phyloP scores from a whole-genome alignment of 192 early-diverging fungal genomes.

The Backusella luteola region DNA sequence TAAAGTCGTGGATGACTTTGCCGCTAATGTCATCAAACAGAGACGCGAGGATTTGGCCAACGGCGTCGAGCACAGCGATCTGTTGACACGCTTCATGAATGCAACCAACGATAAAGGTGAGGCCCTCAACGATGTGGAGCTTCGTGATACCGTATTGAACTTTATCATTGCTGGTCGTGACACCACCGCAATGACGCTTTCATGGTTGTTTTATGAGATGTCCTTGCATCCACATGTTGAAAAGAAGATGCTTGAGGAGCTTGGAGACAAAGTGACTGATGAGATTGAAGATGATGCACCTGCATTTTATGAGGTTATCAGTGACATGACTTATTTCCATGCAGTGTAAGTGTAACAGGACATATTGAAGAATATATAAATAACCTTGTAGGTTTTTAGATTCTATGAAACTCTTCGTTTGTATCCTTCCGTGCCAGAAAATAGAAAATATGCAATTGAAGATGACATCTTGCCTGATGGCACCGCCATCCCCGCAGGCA shows the following conservation, averaged over 20 bases:
- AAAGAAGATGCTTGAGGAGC: constrained; percentile 42
- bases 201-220: constrained; percentile 45
- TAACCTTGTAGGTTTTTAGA: neutral
- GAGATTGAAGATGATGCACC: constrained; percentile 16
- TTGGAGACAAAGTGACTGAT: constrained; percentile 20
- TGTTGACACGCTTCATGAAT: no score
- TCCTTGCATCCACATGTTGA: constrained; percentile 37
- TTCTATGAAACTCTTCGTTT: no score
- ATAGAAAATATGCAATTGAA: constrained; percentile 48
- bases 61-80: no score
- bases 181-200: no score
- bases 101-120: no score
- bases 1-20: no score
- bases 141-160: no score
- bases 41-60: no score
- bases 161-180: no score
- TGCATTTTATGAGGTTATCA: constrained; percentile 23
- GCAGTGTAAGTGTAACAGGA: constrained; percentile 25
- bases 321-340: constrained; percentile 33
- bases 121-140: no score
- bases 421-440: constrained; percentile 63
- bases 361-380: neutral
- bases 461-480: constrained; percentile 64
- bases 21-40: no score
- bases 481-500: constrained; percentile 45